Base-by-base conservation (phyloP, 2,329 filamentous ascomycete species). In the Fusarium cicatricum region DNA sequence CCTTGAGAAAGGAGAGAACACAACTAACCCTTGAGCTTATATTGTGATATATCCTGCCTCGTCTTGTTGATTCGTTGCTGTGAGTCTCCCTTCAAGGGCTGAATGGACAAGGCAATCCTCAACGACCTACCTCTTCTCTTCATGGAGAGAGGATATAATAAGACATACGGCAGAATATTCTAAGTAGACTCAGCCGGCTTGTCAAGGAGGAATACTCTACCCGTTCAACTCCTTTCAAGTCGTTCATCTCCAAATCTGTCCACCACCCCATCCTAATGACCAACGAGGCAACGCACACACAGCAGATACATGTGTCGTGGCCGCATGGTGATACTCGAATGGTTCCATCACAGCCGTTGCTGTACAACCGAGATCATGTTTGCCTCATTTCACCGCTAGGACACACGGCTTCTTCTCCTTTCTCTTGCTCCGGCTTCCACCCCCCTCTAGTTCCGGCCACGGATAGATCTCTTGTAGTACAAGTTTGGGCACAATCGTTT, bases 321-420 rank as follows among this genome's bases (percentile, higher is more conserved):
- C 45, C 44, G 42, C 44, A 36, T 44, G 36, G 66, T 69, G 51
- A 55, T 59, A 60, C 61, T 64, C 50, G 40, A 55, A 47, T 52
- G 45, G 44, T 62, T 58, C 57, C 51, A 50, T 63, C 49, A 34
- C 51, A 60, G 41, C 66, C 66, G 65, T 69, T 69, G 31, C 60
- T 56, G 66, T 69, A 58, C 61, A 19, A 69, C 66, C 38, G 11
- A 36, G 44, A 54, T 31, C 26, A 56, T 65, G 66, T 69, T 69
- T 69, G 66, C 66, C 51, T 64, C 58, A 68, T 69, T 62, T 65
- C 60, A 58, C 60, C 23, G 33, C 39, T 45, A 48, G 49, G 52
- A 32, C 42, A 58, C 55, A 58, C 48, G 45, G 40, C 40, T 31
- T 39, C 36, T 55, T 26, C 29, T n/a, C 42, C 46, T 26, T 46